These are phyloP conservation scores for Aspergillus neotritici DNA, from an alignment of 2,329 filamentous ascomycete species.

Conservation along the genomic window DNA sequence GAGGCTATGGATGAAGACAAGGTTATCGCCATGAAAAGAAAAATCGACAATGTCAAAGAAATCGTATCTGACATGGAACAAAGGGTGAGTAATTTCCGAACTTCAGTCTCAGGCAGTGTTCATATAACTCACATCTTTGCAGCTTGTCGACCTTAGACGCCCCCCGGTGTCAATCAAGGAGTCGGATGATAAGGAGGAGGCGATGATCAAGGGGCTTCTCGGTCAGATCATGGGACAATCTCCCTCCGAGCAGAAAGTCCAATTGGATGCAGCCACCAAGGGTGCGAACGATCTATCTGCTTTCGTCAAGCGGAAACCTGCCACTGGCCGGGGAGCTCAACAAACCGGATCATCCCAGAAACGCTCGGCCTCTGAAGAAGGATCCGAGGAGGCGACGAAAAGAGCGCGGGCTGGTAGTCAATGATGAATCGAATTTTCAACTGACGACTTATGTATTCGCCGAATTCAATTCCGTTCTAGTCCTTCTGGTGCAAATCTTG, in stretches of 20 bases:
- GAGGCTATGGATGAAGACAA: conserved; percentile 39
- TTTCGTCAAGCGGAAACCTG: conserved; percentile 52
- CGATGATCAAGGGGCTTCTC: conserved; percentile 52
- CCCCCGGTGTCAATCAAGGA: conserved; percentile 48
- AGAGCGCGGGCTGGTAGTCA: conserved; percentile 17
- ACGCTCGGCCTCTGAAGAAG: conserved; percentile 22
- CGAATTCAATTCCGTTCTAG: too few relatives aligned
- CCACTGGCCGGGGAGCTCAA: conserved; percentile 11
- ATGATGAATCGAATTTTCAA: background rate
- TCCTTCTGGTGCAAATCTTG: too few relatives aligned
- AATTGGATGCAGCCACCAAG: conserved; percentile 51
- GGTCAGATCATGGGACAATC: conserved; percentile 54
- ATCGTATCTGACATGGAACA: conserved; percentile 59
- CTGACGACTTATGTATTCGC: too few relatives aligned
- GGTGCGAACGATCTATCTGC: conserved; percentile 55
- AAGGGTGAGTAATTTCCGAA: conserved; percentile 37
- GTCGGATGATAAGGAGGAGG: conserved; percentile 29
- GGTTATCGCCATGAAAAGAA: conserved; percentile 37
- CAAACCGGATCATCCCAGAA: conserved; percentile 19
- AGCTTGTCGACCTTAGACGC: conserved; percentile 53
- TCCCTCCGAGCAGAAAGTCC: conserved; percentile 47
- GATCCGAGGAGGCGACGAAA: conserved; percentile 21
- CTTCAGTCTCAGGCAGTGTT: background rate
- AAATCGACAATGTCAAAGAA: conserved; percentile 55
- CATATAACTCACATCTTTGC: conserved; percentile 7